Evolutionary conservation across 805 yeast species (phyloP), one percentile per base, ranked within the genome.

Genomic region (Candida verbasci): DNA sequence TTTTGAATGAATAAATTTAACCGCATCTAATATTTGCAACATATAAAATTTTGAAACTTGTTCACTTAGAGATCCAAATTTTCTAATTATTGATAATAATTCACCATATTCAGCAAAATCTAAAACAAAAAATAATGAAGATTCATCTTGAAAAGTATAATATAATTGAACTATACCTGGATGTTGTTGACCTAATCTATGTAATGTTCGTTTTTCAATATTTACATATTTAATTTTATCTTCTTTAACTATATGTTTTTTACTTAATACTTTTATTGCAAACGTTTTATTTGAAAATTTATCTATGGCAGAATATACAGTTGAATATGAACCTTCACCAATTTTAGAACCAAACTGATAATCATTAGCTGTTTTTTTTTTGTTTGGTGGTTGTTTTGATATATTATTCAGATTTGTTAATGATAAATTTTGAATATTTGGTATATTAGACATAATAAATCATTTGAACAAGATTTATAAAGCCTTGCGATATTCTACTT

Each of bases 41-140:
- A 85, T 79, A 55, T 89, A 91, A 62, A 87, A 93, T 50, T 76
- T 76, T 32, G 88, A 69, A 46, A 93, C 80, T 3, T 61, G 59
- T 51, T 87, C 95, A 50, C 82, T 80, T 24, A 91, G 65, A 2
- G 88, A 78, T 7, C 96, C 96, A 45, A 75, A 65, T 50, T 78
- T 80, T 43, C 89, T 78, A 36, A 93, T 80, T 36, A 91, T 68
- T 1, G 87, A 76, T 24, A 93, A 68, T 34, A 93, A 65, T 59
- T 93, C 98, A n/a, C 98, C 98, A 49, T 88, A 86, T 41, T 91
- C 83, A 2, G 97, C 97, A 54, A 80, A 85, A 58, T 93, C 97
- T 37, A 93, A 74, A 24, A 91, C 98, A 58, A 89, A 93, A 55
- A 87, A 93, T 25, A 93, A 65, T 23, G 87, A 81, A 41, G 78